These are phyloP conservation scores for Balakata baccata DNA, from an alignment of 345 rosid genomes.

Conservation along the genomic window DNA sequence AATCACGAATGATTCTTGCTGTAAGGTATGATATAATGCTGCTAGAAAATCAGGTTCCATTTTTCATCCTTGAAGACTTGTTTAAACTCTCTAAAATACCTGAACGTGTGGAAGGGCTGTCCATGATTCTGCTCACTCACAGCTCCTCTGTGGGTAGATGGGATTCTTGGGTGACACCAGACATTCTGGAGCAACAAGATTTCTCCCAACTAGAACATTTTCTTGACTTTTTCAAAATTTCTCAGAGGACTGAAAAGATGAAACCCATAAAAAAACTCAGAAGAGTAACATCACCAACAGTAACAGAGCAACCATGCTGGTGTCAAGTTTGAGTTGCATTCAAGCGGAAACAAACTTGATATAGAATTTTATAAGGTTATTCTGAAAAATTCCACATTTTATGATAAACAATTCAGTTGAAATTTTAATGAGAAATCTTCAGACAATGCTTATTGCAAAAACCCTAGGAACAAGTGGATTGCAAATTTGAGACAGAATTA, in stretches of 20 bases:
- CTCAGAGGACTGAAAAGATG: background rate
- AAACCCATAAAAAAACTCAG: background rate
- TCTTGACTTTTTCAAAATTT: background rate
- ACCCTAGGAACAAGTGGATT: slow-evolving; percentile 15
- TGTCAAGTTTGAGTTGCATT: background rate
- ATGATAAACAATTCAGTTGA: background rate
- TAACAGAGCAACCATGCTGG: background rate
- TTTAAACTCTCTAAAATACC: background rate
- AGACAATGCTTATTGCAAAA: background rate
- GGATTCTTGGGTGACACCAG: background rate
- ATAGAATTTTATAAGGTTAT: background rate
- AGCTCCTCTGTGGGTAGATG: background rate
- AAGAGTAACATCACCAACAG: background rate
- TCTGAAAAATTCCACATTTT: background rate
- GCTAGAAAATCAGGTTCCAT: slow-evolving; percentile 23
- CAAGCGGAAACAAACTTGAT: background rate
- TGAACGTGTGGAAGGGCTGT: background rate
- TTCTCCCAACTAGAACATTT: background rate
- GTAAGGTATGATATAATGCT: slow-evolving; percentile 10
- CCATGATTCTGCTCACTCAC: background rate
- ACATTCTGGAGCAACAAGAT: background rate
- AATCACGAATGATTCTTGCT: background rate
- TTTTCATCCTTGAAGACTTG: slow-evolving; percentile 8
- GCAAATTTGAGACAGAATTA: slow-evolving; percentile 14
- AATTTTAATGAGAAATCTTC: background rate